A percentile compares a stretch with the other conserved stretches of the same genome.
Evolutionary conservation across 805 yeast genomes (phyloP).

Genomic region (Candida parachauliodes): DNA sequence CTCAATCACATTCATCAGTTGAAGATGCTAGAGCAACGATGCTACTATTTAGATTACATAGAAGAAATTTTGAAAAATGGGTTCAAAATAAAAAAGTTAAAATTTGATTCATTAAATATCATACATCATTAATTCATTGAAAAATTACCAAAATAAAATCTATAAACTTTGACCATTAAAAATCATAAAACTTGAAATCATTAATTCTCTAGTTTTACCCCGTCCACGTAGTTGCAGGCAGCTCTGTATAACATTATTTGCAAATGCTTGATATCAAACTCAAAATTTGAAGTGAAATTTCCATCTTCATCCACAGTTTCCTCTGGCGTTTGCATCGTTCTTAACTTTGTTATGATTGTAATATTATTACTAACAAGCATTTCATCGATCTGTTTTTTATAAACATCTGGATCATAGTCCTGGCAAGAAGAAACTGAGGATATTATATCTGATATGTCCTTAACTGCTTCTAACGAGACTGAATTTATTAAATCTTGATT

Average conservation of each 20-base stretch:
- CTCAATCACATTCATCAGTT: constrained; percentile 77
- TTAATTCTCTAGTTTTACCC: constrained; percentile 30
- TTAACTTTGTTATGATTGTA: constrained; percentile 11
- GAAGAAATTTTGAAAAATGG: constrained; percentile 54
- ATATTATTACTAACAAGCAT: constrained; percentile 15
- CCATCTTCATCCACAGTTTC: constrained; percentile 11
- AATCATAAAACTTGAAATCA: too few relatives aligned
- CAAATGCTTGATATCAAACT: constrained; percentile 17
- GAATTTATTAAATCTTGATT: constrained; percentile 25
- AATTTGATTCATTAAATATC: neutral
- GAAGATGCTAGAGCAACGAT: constrained; percentile 90
- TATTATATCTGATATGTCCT: constrained; percentile 26
- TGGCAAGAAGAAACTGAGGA: constrained; percentile 15
- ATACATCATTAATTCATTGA: constrained; percentile 2
- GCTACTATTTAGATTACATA: constrained; percentile 65
- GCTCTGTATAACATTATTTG: constrained; percentile 36
- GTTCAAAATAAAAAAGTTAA: constrained; percentile 7
- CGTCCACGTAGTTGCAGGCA: constrained; percentile 35
- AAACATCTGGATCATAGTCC: constrained; percentile 16
- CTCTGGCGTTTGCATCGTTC: constrained; percentile 10
- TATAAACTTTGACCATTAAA: neutral
- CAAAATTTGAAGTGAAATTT: constrained; percentile 9
- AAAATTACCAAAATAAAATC: neutral
- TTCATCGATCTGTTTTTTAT: constrained; percentile 13
- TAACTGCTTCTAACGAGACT: constrained; percentile 23